Base-by-base conservation (phyloP, 441 rosid species). In the Caryocar brasiliense region DNA sequence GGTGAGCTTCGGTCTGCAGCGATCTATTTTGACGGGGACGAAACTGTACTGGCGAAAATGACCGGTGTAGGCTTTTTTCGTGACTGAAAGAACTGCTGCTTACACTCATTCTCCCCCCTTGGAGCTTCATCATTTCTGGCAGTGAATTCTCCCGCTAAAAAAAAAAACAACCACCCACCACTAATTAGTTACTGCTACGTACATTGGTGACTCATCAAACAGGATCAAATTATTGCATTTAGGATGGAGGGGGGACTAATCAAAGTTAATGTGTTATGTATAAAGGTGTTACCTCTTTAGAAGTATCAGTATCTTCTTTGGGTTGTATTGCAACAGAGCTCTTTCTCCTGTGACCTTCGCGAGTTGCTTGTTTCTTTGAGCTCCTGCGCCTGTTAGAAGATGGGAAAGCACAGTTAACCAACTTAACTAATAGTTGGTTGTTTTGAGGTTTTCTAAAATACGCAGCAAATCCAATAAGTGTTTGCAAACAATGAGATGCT, bases 1-100 rank as follows among this genome's bases (percentile, higher is more conserved):
- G 86, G 50, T 76, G 86, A 45, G 65, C 81, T 45, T 71, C 82
- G 0, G 80, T 73, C 43, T 57, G 57, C 0, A 56, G 33, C 1
- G 61, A 43, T 20, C 56, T 37, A 47, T 59, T 38, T 6, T 17
- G 44, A 19, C 39, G 26, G 12, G 55, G 14, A 11, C 7, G 64
- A 6, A n/a, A n/a, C n/a, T n/a, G 28, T 20, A 75, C 24, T 0
- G 86, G 84, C 11, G 79, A 77, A 14, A 73, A 73, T 6, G 78
- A 67, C 25, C 60, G 29, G 8, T 26, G 60, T 22, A 40, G 46
- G 30, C 19, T 38, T 19, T 42, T 46, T 10, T 32, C 55, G 11
- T 56, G 39, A 25, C 24, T 47, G 1, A 30, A 63, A 4, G 63
- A 66, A 7, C 59, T 53, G 54, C 76, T 72, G 44, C 77, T 69